A percentile compares a stretch with the other conserved stretches of the same genome.
phyloP scores from a whole-genome alignment of 129 eudicot species.

The Helianthus tuberosus region DNA sequence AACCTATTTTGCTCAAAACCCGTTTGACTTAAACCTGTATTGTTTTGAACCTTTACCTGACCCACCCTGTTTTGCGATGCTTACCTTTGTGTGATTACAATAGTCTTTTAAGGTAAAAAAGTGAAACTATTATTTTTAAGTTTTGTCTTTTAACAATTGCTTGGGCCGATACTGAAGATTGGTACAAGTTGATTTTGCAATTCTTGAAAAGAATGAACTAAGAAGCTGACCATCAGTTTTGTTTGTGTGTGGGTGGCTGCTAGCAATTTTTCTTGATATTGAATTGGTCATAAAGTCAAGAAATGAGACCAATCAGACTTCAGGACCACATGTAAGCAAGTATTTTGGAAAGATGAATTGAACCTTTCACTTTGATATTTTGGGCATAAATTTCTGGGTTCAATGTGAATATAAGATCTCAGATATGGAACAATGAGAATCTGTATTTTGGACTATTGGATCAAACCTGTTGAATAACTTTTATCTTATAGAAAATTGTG shows the following conservation, averaged over 20 bases:
- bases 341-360: too few species aligned
- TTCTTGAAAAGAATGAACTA: neutral
- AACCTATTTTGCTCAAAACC: too few species aligned
- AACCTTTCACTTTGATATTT: neutral
- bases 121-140: neutral
- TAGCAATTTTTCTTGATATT: slow-evolving; percentile 1
- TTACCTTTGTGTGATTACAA: slow-evolving; percentile 7
- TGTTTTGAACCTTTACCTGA: neutral
- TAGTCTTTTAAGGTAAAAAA: slow-evolving; percentile 8
- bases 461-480: too few species aligned
- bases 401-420: too few species aligned
- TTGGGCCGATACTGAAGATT: neutral
- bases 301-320: slow-evolving; percentile 9
- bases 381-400: neutral
- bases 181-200: neutral
- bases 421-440: too few species aligned
- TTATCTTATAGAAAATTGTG: too few species aligned
- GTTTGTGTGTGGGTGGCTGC: slow-evolving; percentile 3
- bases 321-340: neutral
- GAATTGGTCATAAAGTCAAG: neutral
- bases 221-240: neutral
- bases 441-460: too few species aligned
- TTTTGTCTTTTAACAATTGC: neutral
- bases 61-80: neutral
- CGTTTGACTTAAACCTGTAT: too few species aligned